These are phyloP conservation scores for Sporothrix variecibatus DNA, from an alignment of 2,329 filamentous ascomycete species.

Conservation along the genomic window DNA sequence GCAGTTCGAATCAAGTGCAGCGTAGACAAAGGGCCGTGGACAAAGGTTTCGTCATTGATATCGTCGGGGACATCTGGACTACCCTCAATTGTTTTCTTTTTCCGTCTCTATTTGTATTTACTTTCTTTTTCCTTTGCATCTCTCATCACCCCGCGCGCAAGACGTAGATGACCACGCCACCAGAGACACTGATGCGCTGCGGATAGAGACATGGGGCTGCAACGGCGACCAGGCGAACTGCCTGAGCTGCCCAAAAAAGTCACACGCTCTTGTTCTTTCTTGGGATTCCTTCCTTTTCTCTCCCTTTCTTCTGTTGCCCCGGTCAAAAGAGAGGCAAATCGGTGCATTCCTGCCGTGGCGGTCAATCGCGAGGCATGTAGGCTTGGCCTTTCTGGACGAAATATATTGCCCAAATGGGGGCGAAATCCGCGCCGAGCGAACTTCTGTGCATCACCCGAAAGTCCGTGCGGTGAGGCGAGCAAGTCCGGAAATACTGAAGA, in stretches of 20 bases:
- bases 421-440: background rate
- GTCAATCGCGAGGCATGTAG: background rate
- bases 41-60: background rate
- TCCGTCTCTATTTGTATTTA: background rate
- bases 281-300: background rate
- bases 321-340: background rate
- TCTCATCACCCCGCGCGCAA: background rate
- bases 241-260: background rate
- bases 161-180: slow-evolving; percentile 6
- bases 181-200: slow-evolving; percentile 9
- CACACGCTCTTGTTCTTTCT: background rate
- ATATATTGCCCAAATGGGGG: background rate
- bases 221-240: background rate
- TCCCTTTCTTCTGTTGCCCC: slow-evolving; percentile 4
- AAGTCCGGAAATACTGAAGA: background rate
- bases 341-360: slow-evolving; percentile 9
- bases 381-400: background rate
- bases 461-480: background rate
- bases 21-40: background rate
- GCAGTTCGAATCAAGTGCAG: background rate
- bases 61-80: background rate
- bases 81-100: background rate
- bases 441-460: slow-evolving; percentile 4
- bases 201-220: background rate
- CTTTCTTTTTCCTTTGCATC: background rate